phyloP scores from a whole-genome alignment of 306 rosid genomes.

The Alnus glutinosa region DNA sequence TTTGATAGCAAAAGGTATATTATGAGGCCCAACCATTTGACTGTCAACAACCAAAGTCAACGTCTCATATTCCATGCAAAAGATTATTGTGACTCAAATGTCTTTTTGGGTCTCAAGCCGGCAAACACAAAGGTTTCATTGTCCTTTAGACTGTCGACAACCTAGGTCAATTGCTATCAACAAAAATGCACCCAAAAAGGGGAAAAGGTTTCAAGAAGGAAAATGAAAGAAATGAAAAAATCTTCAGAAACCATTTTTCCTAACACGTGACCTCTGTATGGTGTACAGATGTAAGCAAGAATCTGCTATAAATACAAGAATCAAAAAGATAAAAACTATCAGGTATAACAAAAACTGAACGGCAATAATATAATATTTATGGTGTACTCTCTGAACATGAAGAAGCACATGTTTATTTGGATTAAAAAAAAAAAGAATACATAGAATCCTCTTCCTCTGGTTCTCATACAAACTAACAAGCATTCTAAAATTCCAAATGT shows the following conservation, averaged over 20 bases:
- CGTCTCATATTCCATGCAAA: no score
- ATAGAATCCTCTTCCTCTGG: constrained; percentile 4
- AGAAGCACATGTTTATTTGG: neutral
- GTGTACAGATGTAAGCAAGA: neutral
- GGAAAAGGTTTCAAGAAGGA: neutral
- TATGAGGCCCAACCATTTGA: no score
- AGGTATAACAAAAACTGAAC: neutral
- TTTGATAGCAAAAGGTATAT: neutral
- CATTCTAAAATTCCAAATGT: constrained; percentile 3
- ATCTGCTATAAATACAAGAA: neutral
- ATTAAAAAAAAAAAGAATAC: neutral
- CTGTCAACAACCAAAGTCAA: no score
- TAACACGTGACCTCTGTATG: neutral
- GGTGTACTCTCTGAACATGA: neutral
- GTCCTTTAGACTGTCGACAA: constrained; percentile 67
- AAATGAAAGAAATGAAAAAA: neutral
- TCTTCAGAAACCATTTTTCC: neutral
- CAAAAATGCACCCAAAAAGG: constrained; percentile 29
- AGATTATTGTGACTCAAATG: no score
- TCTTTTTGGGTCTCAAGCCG: no score
- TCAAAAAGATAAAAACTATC: neutral
- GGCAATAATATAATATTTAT: neutral
- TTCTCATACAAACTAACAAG: constrained; percentile 4
- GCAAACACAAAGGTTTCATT: constrained; percentile 23
- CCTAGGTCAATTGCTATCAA: constrained; percentile 63